Percentiles rank a stretch among this genome's conserved stretches.
phyloP scores from a whole-genome alignment of 73 alveolate species.

The Blepharisma stoltei region DNA sequence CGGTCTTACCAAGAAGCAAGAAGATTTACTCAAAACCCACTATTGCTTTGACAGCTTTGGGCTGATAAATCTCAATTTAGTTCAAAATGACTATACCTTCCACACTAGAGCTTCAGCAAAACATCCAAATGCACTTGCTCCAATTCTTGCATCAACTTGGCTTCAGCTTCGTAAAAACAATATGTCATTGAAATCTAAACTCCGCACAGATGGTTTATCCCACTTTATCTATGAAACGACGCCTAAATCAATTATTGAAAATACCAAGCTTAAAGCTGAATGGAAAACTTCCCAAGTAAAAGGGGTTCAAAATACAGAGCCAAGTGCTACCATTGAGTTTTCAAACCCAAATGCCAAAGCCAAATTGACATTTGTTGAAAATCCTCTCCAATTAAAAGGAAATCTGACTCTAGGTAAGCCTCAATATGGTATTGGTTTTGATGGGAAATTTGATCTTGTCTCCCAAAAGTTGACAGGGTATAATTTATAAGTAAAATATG shows the following conservation, averaged over 20 bases:
- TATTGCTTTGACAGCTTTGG: constrained; percentile 10
- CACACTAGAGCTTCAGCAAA: background rate
- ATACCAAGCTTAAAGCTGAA: background rate
- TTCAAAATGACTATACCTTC: constrained; percentile 2
- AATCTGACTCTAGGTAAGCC: no score
- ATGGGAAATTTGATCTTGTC: no score
- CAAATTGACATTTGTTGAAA: no score
- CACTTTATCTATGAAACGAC: background rate
- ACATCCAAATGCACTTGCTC: background rate
- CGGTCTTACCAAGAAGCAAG: constrained; percentile 22
- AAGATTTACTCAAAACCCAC: constrained; percentile 18
- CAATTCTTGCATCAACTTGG: constrained; percentile 8
- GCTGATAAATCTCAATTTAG: background rate
- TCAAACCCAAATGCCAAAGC: no score
- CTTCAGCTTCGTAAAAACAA: constrained; percentile 1
- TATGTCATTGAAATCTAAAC: background rate
- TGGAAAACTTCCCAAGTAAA: background rate
- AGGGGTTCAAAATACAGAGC: no score
- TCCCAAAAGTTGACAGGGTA: background rate
- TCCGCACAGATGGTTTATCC: background rate
- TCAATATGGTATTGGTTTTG: no score
- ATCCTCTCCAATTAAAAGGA: no score
- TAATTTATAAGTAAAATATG: no score
- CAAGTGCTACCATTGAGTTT: no score
- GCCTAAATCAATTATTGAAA: background rate